Evolutionary conservation across 2,329 filamentous ascomycete genomes (phyloP).

Genomic region (Camillea tinctor): DNA sequence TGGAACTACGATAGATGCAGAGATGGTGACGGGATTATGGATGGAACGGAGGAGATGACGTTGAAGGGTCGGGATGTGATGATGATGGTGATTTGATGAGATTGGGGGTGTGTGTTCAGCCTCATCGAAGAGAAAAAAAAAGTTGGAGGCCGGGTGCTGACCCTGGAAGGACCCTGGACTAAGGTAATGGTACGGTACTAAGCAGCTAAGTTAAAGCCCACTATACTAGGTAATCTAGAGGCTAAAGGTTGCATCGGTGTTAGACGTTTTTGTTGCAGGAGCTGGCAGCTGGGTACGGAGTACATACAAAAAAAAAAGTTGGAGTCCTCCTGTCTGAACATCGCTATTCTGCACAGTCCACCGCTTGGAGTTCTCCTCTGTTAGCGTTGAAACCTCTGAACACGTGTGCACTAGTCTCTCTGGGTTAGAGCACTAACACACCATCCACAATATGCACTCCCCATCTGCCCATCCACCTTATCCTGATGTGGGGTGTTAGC

Average conservation of each 20-base stretch:
- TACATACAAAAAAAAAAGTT: neutral
- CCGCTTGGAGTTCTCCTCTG: neutral
- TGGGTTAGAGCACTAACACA: neutral
- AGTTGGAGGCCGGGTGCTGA: slow-evolving; percentile 1
- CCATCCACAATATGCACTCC: too few relatives aligned
- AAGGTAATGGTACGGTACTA: too few relatives aligned
- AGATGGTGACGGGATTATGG: slow-evolving; percentile 10
- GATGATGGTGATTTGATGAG: slow-evolving; percentile 18
- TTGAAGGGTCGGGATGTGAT: slow-evolving; percentile 22
- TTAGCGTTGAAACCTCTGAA: neutral
- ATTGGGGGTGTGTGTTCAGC: slow-evolving; percentile 22
- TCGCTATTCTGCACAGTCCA: neutral
- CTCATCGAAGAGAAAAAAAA: slow-evolving; percentile 21
- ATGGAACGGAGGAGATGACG: slow-evolving; percentile 23
- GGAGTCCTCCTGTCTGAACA: neutral
- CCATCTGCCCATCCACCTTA: too few relatives aligned
- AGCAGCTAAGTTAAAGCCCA: too few relatives aligned
- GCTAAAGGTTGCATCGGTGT: neutral
- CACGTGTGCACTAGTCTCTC: neutral
- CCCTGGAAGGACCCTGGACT: neutral
- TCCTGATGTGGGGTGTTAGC: neutral
- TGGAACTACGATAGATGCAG: slow-evolving; percentile 2
- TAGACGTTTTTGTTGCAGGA: neutral
- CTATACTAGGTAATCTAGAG: too few relatives aligned
- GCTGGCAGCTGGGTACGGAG: neutral